Percentiles rank a stretch among this genome's conserved stretches.
phyloP scores from a whole-genome alignment of 2,329 filamentous ascomycete genomes.

The Lecanicillium sp. region DNA sequence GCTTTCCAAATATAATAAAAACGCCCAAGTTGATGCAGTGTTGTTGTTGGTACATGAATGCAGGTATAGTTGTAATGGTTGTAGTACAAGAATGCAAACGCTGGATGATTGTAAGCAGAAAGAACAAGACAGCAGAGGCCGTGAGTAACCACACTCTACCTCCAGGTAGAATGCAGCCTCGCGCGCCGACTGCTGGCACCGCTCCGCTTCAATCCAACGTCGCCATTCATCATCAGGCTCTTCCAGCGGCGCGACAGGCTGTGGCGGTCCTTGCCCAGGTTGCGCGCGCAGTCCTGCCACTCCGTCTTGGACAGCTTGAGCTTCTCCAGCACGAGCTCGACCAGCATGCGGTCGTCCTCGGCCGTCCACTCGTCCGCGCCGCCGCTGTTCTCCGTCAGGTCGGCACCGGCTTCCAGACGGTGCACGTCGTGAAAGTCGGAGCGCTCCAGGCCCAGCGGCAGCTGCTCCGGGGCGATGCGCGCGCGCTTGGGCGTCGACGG shows the following conservation, averaged over 20 bases:
- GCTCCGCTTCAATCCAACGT: constrained; percentile 48
- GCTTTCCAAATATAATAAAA: no score
- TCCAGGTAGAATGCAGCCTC: constrained; percentile 49
- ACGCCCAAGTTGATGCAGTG: no score
- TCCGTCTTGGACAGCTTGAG: constrained; percentile 56
- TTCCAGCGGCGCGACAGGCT: constrained; percentile 55
- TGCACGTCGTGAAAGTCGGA: constrained; percentile 49
- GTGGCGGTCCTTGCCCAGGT: constrained; percentile 51
- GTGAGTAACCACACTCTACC: neutral
- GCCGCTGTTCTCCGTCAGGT: constrained; percentile 22
- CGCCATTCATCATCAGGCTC: constrained; percentile 50
- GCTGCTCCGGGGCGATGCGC: constrained; percentile 51
- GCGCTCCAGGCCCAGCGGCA: constrained; percentile 52
- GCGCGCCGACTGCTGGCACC: constrained; percentile 33
- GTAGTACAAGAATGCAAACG: no score
- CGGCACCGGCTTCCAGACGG: constrained; percentile 17
- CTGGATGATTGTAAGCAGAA: no score
- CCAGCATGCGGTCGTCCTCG: constrained; percentile 57
- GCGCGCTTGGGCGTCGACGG: constrained; percentile 53
- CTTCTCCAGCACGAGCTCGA: constrained; percentile 62
- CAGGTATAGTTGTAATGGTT: no score
- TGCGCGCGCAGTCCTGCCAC: constrained; percentile 61
- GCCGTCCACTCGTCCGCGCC: constrained; percentile 48
- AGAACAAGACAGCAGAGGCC: no score
- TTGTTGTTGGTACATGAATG: no score